These are phyloP conservation scores for Talaromyces verruculosus DNA, from an alignment of 2,329 filamentous ascomycete species.

Conservation along the genomic window DNA sequence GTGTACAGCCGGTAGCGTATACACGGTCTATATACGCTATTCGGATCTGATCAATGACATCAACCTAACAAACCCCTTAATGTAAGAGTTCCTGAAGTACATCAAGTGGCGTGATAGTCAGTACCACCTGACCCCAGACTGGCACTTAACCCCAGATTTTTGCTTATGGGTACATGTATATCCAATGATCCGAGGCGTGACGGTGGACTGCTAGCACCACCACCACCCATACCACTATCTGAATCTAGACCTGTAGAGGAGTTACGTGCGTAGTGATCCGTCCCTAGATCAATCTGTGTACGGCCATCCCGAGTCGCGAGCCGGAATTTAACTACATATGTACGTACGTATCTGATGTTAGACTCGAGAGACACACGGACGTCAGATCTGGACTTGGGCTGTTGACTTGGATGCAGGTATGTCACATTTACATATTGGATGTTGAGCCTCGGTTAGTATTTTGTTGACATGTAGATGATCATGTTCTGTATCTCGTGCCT, in stretches of 20 bases:
- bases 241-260: not conserved
- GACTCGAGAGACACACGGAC: not conserved
- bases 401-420: not conserved
- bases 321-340: not conserved
- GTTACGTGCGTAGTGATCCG: not conserved
- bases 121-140: not conserved
- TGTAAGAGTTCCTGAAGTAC: not conserved
- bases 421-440: not conserved
- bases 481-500: not conserved
- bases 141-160: slow-evolving; percentile 6
- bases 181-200: slow-evolving; percentile 2
- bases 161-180: not conserved
- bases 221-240: not conserved
- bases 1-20: not conserved
- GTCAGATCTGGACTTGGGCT: not conserved
- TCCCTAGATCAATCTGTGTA: not conserved
- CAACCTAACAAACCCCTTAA: not conserved
- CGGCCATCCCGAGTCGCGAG: not conserved
- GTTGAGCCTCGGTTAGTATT: not conserved
- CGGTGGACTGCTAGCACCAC: not conserved
- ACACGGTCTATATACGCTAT: not conserved
- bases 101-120: not conserved
- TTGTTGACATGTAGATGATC: not conserved
- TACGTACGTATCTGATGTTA: not conserved
- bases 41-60: not conserved